Evolutionary conservation across 169 alveolate species (phyloP), one percentile per base, ranked within the genome.

Genomic region (Plasmodium knowlesi): DNA sequence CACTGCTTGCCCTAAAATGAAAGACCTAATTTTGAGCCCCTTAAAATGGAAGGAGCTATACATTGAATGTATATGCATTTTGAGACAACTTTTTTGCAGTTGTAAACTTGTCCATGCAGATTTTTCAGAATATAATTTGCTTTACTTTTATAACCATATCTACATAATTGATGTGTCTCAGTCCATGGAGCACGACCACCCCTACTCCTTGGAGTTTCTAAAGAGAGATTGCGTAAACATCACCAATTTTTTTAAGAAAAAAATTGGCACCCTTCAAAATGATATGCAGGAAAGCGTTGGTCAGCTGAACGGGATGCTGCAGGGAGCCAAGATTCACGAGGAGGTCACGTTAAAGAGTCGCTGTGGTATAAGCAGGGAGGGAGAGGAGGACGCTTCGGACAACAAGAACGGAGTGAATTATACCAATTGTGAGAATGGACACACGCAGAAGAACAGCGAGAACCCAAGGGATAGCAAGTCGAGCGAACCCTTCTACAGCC

Each of bases 81-180:
- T 99, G 99, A 96, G 99, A 84, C 97, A 92, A 37, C 85, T 99
- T 96, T 98, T 96, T 92, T 97, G 98, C 84, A 98, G 96, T 71
- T 98, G 99, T 93, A 98, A 97, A 82, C 96, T 99, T 80, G 99
- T 99, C 4, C 99, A 99, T 95, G 99, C 99, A 12, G 99, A 99
- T 96, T 97, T 99, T 91, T 97, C 99, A 53, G 99, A 99, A 93
- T 99, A 98, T 96, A 99, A 99, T 96, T 85, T 99, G 95, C 97
- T 99, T 25, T 95, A 95, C 53, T 96, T 95, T 79, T 89, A 92
- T 70, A 95, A 97, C 28, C 97, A 97, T 70, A 97, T 98, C 2
- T 97, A 97, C 89, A 99, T 99, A 67, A 99, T 99, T 39, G 99
- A 99, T 96, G 99, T 99, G 28, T 98, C 99, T 16, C 99, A 99